Conservation (phyloP, 1,284 basidiomycete species). For the Sanghuangporus sanghuang region DNA sequence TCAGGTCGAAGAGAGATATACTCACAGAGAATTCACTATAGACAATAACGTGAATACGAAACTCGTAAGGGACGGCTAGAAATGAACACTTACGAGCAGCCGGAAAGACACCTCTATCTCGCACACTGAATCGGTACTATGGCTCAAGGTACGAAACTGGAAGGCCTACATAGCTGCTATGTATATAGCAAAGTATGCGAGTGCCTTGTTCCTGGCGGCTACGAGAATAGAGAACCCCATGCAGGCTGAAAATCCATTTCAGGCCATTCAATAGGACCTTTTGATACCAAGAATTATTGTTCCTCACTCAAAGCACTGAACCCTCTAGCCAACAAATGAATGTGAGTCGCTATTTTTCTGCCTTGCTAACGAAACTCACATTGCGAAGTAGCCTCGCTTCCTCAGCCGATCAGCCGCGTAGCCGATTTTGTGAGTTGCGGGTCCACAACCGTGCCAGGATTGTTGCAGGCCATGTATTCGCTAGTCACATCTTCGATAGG, state of each 20-base stretch:
- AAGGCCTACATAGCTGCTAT: constrained; percentile 48
- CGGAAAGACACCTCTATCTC: constrained; percentile 42
- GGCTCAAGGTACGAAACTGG: background rate
- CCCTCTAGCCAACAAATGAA: background rate
- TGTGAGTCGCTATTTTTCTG: background rate
- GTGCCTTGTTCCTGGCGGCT: constrained; percentile 49
- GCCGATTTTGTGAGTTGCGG: constrained; percentile 53
- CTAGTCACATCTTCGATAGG: constrained; percentile 45
- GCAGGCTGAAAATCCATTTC: constrained; percentile 14
- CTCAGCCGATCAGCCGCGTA: constrained; percentile 57
- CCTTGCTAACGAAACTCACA: constrained; percentile 35
- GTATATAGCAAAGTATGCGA: constrained; percentile 70
- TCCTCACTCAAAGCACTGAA: background rate
- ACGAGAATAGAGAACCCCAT: constrained; percentile 71
- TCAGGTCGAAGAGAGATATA: constrained; percentile 39
- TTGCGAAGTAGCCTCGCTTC: constrained; percentile 53
- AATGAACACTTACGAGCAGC: constrained; percentile 53
- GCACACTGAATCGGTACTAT: background rate
- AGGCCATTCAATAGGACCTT: background rate
- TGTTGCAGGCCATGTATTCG: constrained; percentile 48
- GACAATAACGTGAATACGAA: constrained; percentile 22
- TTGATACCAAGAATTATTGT: background rate
- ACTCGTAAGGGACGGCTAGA: constrained; percentile 21
- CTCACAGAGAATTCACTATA: background rate
- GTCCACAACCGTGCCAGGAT: constrained; percentile 45